Conservation (phyloP, 1,139 yeast genomes). For the Casaregolazyma lundiana region DNA sequence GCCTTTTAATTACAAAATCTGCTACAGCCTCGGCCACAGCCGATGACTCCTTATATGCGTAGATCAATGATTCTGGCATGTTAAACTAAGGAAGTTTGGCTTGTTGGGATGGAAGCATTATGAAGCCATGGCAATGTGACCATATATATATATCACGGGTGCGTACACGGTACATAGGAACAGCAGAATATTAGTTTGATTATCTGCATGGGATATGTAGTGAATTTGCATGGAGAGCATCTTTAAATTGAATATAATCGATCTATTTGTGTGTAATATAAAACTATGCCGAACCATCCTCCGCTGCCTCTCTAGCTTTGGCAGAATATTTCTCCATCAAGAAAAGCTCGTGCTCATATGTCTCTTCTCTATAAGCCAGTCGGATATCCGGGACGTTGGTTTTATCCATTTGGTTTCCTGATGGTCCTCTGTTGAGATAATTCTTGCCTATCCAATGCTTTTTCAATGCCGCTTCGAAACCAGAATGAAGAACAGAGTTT, state of each 20-base stretch:
- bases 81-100: neutral
- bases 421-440: slow-evolving; percentile 56
- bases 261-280: neutral
- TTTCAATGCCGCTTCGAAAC: slow-evolving; percentile 82
- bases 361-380: slow-evolving; percentile 74
- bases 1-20: slow-evolving; percentile 77
- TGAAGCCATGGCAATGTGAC: neutral
- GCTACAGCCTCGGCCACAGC: slow-evolving; percentile 63
- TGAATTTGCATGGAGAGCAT: neutral
- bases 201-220: neutral
- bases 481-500: slow-evolving; percentile 84
- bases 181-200: neutral
- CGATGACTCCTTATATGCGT: slow-evolving; percentile 25
- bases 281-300: neutral
- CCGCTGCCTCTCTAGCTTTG: slow-evolving; percentile 1
- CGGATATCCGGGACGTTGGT: slow-evolving; percentile 92
- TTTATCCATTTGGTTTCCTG: slow-evolving; percentile 85
- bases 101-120: neutral
- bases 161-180: neutral
- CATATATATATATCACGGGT: neutral
- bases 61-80: slow-evolving; percentile 24
- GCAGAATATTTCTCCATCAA: slow-evolving; percentile 60
- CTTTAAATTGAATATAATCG: neutral
- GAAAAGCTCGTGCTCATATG: slow-evolving; percentile 68
- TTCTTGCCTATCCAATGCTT: slow-evolving; percentile 87